Evolutionary conservation across 768 basidiomycete species (phyloP).

Genomic region (Amanita brunnescens): DNA sequence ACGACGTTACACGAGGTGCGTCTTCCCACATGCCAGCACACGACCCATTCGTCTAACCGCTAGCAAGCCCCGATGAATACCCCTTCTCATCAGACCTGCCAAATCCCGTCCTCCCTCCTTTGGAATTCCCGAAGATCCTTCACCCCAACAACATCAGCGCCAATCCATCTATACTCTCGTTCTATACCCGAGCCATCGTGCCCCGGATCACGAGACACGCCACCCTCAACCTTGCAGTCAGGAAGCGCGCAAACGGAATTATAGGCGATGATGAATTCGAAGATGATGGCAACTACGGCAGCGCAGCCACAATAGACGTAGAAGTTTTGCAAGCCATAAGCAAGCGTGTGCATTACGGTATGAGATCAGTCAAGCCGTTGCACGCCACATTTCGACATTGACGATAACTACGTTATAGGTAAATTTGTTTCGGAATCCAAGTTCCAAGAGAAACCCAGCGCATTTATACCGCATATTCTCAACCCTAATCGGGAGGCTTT

Average conservation of each 20-base stretch:
- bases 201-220: constrained; percentile 79
- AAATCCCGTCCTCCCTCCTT: constrained; percentile 64
- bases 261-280: constrained; percentile 61
- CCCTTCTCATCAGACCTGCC: constrained; percentile 87
- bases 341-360: constrained; percentile 97
- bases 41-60: background rate
- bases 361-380: constrained; percentile 9
- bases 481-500: constrained; percentile 70
- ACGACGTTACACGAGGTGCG: constrained; percentile 84
- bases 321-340: constrained; percentile 98
- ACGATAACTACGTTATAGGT: constrained; percentile 40
- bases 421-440: constrained; percentile 99
- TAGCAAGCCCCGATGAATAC: constrained; percentile 88
- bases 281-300: constrained; percentile 98
- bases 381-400: background rate
- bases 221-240: constrained; percentile 54
- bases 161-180: constrained; percentile 78
- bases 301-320: constrained; percentile 88
- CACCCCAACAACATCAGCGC: constrained; percentile 76
- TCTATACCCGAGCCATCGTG: constrained; percentile 84
- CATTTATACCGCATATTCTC: constrained; percentile 89
- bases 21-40: background rate
- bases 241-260: constrained; percentile 61
- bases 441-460: constrained; percentile 76
- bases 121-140: constrained; percentile 69